Evolutionary conservation across 2,329 filamentous ascomycete genomes (phyloP), one percentile per base, ranked within the genome.

Genomic region (Aspergillus eucalypticola): DNA sequence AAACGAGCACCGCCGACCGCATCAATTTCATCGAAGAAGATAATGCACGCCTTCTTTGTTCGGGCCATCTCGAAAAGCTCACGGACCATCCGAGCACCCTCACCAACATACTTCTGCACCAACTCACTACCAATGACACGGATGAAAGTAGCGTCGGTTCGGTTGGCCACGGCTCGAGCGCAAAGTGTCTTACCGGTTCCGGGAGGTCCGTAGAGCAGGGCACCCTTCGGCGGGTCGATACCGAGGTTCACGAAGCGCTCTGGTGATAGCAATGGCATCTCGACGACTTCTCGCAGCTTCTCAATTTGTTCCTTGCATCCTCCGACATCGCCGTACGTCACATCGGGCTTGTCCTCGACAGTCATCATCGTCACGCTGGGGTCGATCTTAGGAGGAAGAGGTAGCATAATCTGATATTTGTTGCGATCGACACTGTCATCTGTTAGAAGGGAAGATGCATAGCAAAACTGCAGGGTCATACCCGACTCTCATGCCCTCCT

Each of bases 321-420:
- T 79, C 95, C 95, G 42, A 99, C 94, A 82, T 99, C 95, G 69
- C 95, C 95, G 71, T 99, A 99, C 64, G 95, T 99, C 63, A 99
- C 95, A 77, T 99, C 95, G 15, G 95, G 95, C 84, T 99, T 99
- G 82, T 99, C 95, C 82, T 99, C 95, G 66, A 99, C 95, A 54
- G 95, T 98, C 95, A 99, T 99, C 95, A 99, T 99, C 41, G 95
- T 99, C 67, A 99, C 95, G 69, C 91, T 96, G 56, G 95, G 94
- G 74, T 99, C 95, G 81, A 99, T 99, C 85, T 98, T 99, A 38
- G 95, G 95, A 46, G 95, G 95, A 57, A 99, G 82, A 38, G 95
- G 95, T 51, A 99, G 85, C 78, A 99, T 88, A 72, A 99, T 99
- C 81, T 99, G 95, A 80, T 99, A 99, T 84, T 99, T 99, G 83